A percentile compares a stretch with the other conserved stretches of the same genome.
Conservation (phyloP, 164 flowering plant genomes). For the Amborella trichopoda region DNA sequence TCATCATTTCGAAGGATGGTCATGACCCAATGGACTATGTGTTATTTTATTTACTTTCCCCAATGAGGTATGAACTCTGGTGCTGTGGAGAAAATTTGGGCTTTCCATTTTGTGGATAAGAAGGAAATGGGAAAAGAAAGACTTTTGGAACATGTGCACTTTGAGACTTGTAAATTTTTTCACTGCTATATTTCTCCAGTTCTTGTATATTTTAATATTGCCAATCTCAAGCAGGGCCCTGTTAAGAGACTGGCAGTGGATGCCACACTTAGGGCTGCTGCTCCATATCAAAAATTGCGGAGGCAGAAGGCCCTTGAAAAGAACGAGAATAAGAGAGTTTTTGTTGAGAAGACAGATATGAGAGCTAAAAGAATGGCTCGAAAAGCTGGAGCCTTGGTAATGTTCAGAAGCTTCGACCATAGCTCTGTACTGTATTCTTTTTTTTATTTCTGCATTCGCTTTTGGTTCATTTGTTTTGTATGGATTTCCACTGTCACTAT, state of each 20-base stretch:
- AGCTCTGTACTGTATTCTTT: neutral
- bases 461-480: neutral
- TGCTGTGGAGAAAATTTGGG: no score
- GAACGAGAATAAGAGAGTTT: constrained; percentile 67
- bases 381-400: constrained; percentile 98
- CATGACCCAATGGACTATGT: no score
- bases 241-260: constrained; percentile 94
- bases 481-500: no score
- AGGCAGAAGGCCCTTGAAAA: constrained; percentile 53
- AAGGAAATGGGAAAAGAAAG: no score
- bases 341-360: constrained; percentile 92
- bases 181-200: no score
- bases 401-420: neutral
- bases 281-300: constrained; percentile 90
- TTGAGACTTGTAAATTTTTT: no score
- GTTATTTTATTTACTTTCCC: no score
- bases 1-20: no score
- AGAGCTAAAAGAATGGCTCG: constrained; percentile 98
- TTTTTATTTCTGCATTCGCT: neutral
- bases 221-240: constrained; percentile 73
- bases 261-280: constrained; percentile 99
- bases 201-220: no score
- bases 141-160: no score
- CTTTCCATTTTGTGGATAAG: no score
- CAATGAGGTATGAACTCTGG: no score